These are phyloP conservation scores for Triticum dicoccoides DNA, from an alignment of 176 grass and related monocot genomes.

Conservation along the genomic window DNA sequence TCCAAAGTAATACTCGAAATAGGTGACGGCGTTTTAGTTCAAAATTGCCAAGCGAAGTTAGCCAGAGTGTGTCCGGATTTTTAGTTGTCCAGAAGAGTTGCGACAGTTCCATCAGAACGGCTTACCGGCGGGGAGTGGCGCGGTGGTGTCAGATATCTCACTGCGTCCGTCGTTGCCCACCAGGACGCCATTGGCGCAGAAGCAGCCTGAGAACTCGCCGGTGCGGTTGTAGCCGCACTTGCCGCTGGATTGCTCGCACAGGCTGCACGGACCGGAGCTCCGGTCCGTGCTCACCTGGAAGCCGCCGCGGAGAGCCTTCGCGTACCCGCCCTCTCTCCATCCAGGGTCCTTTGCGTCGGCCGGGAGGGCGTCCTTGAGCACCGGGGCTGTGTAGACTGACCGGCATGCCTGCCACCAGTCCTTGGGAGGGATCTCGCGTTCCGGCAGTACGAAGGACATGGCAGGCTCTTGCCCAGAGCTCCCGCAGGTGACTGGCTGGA, in stretches of 20 bases:
- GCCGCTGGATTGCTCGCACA: conserved; percentile 30
- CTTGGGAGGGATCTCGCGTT: background rate
- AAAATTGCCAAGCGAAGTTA: background rate
- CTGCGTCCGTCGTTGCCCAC: background rate
- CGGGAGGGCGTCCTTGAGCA: conserved; percentile 15
- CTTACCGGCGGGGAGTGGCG: conserved; percentile 20
- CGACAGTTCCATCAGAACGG: background rate
- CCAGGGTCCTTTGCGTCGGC: background rate
- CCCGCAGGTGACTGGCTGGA: conserved; percentile 19
- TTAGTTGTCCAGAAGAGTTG: background rate
- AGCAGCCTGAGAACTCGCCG: conserved; percentile 29
- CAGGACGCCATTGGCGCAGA: conserved; percentile 31
- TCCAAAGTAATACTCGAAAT: no score
- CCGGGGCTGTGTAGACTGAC: conserved; percentile 10
- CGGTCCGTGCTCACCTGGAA: conserved; percentile 38
- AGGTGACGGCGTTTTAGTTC: no score
- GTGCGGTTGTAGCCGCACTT: conserved; percentile 30
- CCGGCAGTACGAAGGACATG: conserved; percentile 2
- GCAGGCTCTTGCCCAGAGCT: background rate
- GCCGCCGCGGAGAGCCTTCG: conserved; percentile 15
- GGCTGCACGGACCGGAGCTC: background rate
- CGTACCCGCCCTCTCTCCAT: conserved; percentile 29
- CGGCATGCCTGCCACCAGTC: conserved; percentile 21
- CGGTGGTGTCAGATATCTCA: background rate
- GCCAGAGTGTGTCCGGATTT: background rate